Conservation (phyloP, 1,139 yeast species). For the Meyerozyma athensensis region DNA sequence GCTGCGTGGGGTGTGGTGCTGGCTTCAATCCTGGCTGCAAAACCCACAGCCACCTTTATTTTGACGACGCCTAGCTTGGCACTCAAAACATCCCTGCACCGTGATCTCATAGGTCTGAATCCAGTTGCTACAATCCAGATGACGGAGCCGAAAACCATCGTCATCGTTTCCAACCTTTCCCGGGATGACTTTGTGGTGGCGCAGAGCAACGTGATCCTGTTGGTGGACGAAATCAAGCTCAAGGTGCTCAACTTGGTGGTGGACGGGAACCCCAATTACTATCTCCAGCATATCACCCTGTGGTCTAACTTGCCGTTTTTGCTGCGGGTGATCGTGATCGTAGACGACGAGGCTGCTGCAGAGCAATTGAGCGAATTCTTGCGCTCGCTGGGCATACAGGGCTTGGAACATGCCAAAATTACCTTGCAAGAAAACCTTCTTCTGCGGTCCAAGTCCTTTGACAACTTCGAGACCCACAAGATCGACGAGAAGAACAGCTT, state of each 20-base stretch:
- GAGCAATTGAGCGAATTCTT: constrained; percentile 15
- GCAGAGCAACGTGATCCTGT: constrained; percentile 16
- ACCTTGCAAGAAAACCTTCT: constrained; percentile 41
- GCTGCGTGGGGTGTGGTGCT: constrained; percentile 9
- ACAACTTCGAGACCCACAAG: constrained; percentile 15
- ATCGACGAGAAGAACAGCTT: constrained; percentile 12
- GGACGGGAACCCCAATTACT: constrained; percentile 19
- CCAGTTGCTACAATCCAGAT: no score
- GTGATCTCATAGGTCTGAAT: background rate
- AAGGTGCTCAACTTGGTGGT: constrained; percentile 23
- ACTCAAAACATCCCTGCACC: background rate
- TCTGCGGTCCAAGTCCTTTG: constrained; percentile 36
- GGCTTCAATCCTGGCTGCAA: constrained; percentile 12
- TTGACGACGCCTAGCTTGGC: constrained; percentile 5
- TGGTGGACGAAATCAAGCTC: constrained; percentile 35
- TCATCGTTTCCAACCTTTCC: constrained; percentile 33
- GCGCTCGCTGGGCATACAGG: no score
- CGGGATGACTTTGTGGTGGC: constrained; percentile 27
- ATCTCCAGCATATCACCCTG: constrained; percentile 27
- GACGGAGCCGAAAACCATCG: constrained; percentile 24
- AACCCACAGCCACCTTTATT: constrained; percentile 11
- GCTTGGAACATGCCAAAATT: constrained; percentile 16
- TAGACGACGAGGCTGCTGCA: constrained; percentile 31
- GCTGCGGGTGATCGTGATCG: constrained; percentile 36
- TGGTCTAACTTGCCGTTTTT: constrained; percentile 46